These are phyloP conservation scores for Closterium sp. DNA, from an alignment of 139 green algal species.

Conservation along the genomic window DNA sequence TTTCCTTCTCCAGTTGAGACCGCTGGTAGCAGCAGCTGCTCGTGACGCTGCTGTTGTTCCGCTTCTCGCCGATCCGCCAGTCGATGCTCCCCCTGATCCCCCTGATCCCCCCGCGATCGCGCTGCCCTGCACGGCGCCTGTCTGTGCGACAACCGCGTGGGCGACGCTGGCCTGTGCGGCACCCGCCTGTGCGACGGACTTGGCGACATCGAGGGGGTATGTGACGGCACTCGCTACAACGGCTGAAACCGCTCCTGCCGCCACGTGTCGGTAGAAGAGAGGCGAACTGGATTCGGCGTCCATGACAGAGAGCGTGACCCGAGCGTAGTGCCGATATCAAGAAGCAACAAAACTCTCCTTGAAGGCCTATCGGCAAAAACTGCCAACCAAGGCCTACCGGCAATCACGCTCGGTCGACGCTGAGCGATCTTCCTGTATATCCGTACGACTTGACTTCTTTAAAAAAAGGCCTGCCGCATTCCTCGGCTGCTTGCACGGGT, in stretches of 20 bases:
- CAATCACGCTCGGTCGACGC: too few species aligned
- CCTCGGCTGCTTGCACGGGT: too few species aligned
- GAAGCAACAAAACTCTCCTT: too few species aligned
- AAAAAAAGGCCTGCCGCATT: too few species aligned
- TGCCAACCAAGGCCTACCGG: too few species aligned
- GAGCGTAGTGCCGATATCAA: too few species aligned
- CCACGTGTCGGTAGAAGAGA: neutral
- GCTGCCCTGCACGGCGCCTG: neutral
- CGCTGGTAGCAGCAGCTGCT: neutral
- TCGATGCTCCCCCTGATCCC: neutral
- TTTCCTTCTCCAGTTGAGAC: neutral
- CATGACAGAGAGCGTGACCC: neutral
- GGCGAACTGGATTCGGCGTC: neutral
- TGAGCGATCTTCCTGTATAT: too few species aligned
- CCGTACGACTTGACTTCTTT: too few species aligned
- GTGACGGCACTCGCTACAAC: neutral
- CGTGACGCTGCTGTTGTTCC: neutral
- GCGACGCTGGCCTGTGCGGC: neutral
- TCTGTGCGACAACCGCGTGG: neutral
- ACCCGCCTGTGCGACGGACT: neutral
- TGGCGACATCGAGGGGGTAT: neutral
- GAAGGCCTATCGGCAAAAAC: too few species aligned
- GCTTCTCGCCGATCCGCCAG: neutral
- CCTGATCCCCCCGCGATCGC: neutral
- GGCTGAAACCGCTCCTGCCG: neutral